Percentiles rank a stretch among this genome's conserved stretches.
phyloP scores from a whole-genome alignment of 2,329 filamentous ascomycete species.

The Coniella lustricola region DNA sequence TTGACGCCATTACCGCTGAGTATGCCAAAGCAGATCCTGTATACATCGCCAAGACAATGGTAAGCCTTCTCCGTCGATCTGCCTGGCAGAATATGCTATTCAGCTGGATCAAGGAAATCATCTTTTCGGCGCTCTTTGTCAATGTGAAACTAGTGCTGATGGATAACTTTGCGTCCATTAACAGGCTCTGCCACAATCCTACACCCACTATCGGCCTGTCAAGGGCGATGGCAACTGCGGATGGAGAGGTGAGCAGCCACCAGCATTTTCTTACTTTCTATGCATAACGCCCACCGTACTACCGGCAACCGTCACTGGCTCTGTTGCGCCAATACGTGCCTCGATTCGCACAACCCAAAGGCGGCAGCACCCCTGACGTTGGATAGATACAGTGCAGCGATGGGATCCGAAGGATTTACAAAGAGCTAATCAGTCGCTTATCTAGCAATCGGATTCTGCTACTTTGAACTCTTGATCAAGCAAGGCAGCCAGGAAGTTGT shows the following conservation, averaged over 20 bases:
- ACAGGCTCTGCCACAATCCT: constrained; percentile 73
- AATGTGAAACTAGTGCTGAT: constrained; percentile 2
- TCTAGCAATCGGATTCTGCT: constrained; percentile 82
- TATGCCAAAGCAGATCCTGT: constrained; percentile 83
- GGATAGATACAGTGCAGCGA: neutral
- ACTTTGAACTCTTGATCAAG: constrained; percentile 79
- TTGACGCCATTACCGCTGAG: constrained; percentile 70
- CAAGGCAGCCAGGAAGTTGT: constrained; percentile 58
- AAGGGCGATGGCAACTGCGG: constrained; percentile 94
- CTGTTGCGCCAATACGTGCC: neutral
- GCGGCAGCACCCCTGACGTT: too few relatives aligned
- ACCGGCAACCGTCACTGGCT: neutral
- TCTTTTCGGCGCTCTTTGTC: constrained; percentile 37
- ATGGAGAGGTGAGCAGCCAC: constrained; percentile 76
- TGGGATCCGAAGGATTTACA: neutral
- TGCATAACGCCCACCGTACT: neutral
- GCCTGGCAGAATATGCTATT: neutral
- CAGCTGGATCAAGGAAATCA: constrained; percentile 60
- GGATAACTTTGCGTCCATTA: too few relatives aligned
- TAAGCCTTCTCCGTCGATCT: constrained; percentile 38
- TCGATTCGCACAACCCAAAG: too few relatives aligned
- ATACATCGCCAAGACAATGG: constrained; percentile 80
- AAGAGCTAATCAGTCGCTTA: constrained; percentile 4
- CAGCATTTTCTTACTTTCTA: neutral
- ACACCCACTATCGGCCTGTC: constrained; percentile 80